phyloP scores from a whole-genome alignment of 768 basidiomycete species.

The Collybiopsis luxurians region DNA sequence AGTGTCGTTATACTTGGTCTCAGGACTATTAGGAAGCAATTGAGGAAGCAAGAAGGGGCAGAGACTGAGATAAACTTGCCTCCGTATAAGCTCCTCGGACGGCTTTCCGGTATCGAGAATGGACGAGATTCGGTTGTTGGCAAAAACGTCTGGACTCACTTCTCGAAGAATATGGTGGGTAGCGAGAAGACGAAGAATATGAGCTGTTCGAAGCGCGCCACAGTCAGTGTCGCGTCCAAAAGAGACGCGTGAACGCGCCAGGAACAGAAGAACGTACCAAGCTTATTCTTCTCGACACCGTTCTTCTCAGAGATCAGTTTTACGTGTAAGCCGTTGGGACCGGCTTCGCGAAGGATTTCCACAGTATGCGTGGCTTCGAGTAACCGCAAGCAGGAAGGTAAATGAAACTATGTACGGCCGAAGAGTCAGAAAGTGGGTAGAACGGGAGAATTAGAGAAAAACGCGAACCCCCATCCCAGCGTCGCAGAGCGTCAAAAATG shows the following conservation, averaged over 20 bases:
- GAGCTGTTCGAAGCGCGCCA: conserved; percentile 39
- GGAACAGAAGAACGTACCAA: conserved; percentile 35
- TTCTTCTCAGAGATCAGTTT: conserved; percentile 41
- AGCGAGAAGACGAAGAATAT: conserved; percentile 71
- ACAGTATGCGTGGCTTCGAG: conserved; percentile 69
- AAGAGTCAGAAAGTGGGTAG: not conserved
- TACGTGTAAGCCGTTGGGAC: conserved; percentile 50
- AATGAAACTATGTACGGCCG: conserved; percentile 56
- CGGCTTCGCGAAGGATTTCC: conserved; percentile 69
- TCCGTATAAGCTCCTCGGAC: conserved; percentile 43
- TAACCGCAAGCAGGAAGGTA: conserved; percentile 72
- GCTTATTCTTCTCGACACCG: conserved; percentile 44
- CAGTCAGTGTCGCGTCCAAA: not conserved
- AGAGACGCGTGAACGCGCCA: not conserved
- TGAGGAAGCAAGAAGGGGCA: not conserved
- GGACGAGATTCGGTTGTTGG: conserved; percentile 67
- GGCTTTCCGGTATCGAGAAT: conserved; percentile 66
- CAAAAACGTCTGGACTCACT: conserved; percentile 66
- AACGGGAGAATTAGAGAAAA: conserved; percentile 3
- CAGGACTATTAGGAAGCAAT: conserved; percentile 36
- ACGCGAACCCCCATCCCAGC: conserved; percentile 63
- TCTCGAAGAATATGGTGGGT: conserved; percentile 78
- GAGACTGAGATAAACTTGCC: conserved; percentile 29
- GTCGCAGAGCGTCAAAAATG: conserved; percentile 73
- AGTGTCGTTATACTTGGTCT: conserved; percentile 62